Evolutionary conservation across 352 stramenopile species (phyloP), one percentile per base, ranked within the genome.

Genomic region (Globisporangium parvum): DNA sequence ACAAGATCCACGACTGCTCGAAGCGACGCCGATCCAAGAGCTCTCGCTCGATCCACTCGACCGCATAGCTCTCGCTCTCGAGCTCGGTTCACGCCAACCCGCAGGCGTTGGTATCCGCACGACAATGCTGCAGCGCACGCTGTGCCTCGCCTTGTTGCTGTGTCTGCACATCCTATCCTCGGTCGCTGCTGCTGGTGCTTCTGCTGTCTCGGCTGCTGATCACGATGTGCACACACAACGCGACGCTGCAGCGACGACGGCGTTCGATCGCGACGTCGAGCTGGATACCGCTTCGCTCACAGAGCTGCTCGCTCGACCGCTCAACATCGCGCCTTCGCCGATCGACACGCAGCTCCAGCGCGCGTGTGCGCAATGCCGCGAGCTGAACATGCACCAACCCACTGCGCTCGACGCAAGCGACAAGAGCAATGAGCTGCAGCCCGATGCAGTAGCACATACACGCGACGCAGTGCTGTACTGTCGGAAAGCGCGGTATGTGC

Each of bases 401-500:
- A 5, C 8, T 11, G 0, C 26, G 9, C 47, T 15, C 26, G 42
- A 8, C 15, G 5, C 6, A 17, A 20, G 18, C 20, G 28, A 15
- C 31, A 24, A 24, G 15, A 28, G 15, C 40, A 18, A 20, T 4
- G 17, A 21, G 28, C 9, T 12, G 21, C 28, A 63, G 26, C 35
- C 35, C 45, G 31, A n/a, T 21, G 44, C 20, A 42, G 8, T 20
- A 31, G 39, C 33, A 17, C 26, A 47, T 18, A 23, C 21, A 46
- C 24, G 12, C 9, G 6, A 42, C 9, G 18, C 24, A 2, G 50
- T 55, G 23, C 44, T 14, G 46, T 77, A 75, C 55, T 90, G 80
- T 62, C 64, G 70, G 33, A 65, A 66, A 18, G 53, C 81, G 44
- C 77, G 78, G 41, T 88, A 86, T 53, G 69, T 81, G 47, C 69